Evolutionary conservation across 2,329 filamentous ascomycete species (phyloP), one percentile per base, ranked within the genome.

Genomic region (Ceratocystis huliohia): DNA sequence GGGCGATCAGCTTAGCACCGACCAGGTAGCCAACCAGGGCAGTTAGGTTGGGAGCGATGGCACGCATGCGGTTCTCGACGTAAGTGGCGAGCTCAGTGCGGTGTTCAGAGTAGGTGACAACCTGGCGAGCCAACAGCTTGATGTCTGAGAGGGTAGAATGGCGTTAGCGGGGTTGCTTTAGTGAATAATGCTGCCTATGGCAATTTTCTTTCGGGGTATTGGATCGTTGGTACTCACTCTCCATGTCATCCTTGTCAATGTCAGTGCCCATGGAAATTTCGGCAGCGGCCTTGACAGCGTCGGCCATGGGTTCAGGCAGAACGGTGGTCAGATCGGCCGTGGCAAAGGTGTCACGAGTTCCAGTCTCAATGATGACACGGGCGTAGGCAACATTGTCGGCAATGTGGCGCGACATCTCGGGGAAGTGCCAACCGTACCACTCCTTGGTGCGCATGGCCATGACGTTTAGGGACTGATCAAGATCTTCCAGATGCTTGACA

Each of bases 371-470:
- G 67, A 99, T 91, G 67, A 99, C 87, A 71, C 87, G 88, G 68
- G 92, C 87, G 75, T 96, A 99, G 70, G 92, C 92, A 69, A 96
- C 80, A 78, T 99, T 99, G 82, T 99, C 94, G 77, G 95, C 95
- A 71, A 96, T 83, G 74, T 97, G 96, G 79, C 92, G 93, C 74
- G 90, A 92, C 83, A 99, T 86, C 80, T 99, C 94, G 50, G 94
- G 94, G 81, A 97, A 99, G 78, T 97, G 94, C 94, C 94, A 99
- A 73, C 94, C 94, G 75, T 99, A 99, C 94, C 94, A 99, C 78
- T 99, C 94, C 85, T 97, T 97, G 69, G 96, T 91, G 76, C 94
- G 84, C 94, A 99, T 99, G 70, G 94, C 93, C 75, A 96, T 97
- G 72, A 90, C 94, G 81, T 99, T 99, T 70, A 99, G 82, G 78